Conservation (phyloP, 73 alveolate genomes). For the Paramecium sexaurelia region DNA sequence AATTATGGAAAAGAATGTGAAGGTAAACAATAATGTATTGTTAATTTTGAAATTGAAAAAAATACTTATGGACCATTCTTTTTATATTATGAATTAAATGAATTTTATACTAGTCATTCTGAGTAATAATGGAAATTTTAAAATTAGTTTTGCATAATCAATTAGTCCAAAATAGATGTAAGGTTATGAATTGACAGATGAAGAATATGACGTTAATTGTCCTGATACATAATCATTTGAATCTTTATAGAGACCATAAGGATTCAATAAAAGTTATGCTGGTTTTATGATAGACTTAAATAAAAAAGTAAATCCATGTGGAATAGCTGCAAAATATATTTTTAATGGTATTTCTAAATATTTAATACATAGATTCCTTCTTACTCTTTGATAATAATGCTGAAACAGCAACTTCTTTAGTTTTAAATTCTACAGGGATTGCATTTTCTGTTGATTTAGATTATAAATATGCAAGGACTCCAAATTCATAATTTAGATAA, state of each 20-base stretch:
- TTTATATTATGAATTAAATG: conserved; percentile 33
- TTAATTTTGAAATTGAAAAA: neutral
- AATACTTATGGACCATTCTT: conserved; percentile 23
- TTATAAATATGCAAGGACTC: neutral
- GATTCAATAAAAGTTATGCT: neutral
- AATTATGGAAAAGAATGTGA: conserved; percentile 43
- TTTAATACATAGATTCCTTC: neutral
- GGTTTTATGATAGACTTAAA: conserved; percentile 20
- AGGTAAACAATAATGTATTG: neutral
- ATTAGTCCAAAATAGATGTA: conserved; percentile 14
- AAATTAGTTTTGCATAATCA: conserved; percentile 36
- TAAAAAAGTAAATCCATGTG: conserved; percentile 39
- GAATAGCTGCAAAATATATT: conserved; percentile 13
- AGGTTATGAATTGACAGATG: conserved; percentile 11
- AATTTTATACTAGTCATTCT: conserved; percentile 21
- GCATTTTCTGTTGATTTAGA: conserved; percentile 11
- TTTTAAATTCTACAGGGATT: neutral
- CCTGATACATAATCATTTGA: neutral
- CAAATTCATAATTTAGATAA: conserved; percentile 6
- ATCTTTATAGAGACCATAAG: neutral
- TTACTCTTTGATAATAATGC: neutral
- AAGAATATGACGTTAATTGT: conserved; percentile 18
- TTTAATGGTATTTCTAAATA: conserved; percentile 25
- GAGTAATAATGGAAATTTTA: neutral
- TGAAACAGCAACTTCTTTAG: neutral